A percentile compares a stretch with the other conserved stretches of the same genome.
These are phyloP conservation scores for Didymella keratinophila DNA, from an alignment of 2,329 filamentous ascomycete species.

Conservation along the genomic window DNA sequence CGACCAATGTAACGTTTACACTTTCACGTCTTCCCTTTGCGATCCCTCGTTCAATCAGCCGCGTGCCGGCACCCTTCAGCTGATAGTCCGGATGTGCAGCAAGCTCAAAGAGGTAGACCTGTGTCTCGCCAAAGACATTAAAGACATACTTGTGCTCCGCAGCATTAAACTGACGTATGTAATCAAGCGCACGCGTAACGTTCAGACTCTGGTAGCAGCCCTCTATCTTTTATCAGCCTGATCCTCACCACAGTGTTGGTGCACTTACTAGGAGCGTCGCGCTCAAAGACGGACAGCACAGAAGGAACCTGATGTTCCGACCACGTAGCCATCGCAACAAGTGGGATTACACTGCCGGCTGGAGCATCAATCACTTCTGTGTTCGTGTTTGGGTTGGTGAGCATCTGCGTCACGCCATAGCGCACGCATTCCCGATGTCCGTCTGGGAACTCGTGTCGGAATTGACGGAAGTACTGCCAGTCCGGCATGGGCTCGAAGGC, in stretches of 20 bases:
- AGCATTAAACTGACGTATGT: not conserved
- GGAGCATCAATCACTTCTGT: conserved; percentile 4
- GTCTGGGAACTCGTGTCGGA: not conserved
- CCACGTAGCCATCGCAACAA: not conserved
- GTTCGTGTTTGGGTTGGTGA: not conserved
- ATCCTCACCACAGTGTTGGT: not conserved
- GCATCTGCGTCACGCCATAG: not conserved
- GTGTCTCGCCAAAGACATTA: not conserved
- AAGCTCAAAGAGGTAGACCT: conserved; percentile 1
- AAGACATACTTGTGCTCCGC: not conserved
- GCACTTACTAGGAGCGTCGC: not conserved
- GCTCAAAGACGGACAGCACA: not conserved
- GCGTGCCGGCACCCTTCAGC: not conserved
- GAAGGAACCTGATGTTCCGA: not conserved
- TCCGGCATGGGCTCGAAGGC: conserved; percentile 1
- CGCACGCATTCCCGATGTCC: conserved; percentile 2
- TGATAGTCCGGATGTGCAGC: conserved; percentile 1
- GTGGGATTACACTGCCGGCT: not conserved
- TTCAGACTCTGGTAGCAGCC: conserved; percentile 1
- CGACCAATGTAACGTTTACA: not conserved
- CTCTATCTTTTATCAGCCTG: too few species aligned
- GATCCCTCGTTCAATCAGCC: not conserved
- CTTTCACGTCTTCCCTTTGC: not conserved
- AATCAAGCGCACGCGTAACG: conserved; percentile 1
- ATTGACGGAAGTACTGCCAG: conserved; percentile 4